Evolutionary conservation across 2,329 filamentous ascomycete genomes (phyloP).

Genomic region (Diaporthe caulivora): DNA sequence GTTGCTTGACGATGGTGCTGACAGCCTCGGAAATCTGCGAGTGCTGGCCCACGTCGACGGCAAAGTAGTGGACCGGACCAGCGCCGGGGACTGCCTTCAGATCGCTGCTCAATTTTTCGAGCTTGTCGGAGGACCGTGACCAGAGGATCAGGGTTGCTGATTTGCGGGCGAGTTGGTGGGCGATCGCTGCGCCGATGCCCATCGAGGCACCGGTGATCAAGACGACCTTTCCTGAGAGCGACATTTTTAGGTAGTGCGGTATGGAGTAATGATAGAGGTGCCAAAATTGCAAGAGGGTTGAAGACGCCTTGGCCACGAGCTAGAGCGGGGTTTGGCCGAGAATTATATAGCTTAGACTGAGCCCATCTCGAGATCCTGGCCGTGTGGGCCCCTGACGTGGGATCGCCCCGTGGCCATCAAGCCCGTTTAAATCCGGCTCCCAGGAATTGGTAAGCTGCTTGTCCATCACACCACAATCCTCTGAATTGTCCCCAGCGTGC

Average conservation of each 20-base stretch:
- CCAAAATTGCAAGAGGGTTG: background rate
- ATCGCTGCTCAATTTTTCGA: background rate
- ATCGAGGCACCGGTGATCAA: constrained; percentile 18
- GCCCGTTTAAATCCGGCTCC: background rate
- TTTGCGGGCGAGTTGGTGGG: constrained; percentile 8
- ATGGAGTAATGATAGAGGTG: accelerated
- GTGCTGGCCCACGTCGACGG: constrained; percentile 15
- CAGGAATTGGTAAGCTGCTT: background rate
- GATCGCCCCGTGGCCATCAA: background rate
- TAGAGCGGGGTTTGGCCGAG: background rate
- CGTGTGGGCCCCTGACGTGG: constrained; percentile 4
- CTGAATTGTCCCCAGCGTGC: background rate
- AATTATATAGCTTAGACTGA: background rate
- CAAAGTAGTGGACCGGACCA: constrained; percentile 1
- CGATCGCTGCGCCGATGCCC: constrained; percentile 17
- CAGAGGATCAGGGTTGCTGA: constrained; percentile 4
- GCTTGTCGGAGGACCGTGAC: constrained; percentile 3
- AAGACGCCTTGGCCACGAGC: background rate
- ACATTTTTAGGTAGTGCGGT: background rate
- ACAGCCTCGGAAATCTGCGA: constrained; percentile 9
- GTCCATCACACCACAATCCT: background rate
- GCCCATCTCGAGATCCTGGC: background rate
- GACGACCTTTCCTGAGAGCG: background rate
- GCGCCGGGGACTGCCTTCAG: background rate
- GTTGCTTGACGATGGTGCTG: constrained; percentile 1